Base-by-base conservation (phyloP, 345 rosid species). In the Linum lewisii region DNA sequence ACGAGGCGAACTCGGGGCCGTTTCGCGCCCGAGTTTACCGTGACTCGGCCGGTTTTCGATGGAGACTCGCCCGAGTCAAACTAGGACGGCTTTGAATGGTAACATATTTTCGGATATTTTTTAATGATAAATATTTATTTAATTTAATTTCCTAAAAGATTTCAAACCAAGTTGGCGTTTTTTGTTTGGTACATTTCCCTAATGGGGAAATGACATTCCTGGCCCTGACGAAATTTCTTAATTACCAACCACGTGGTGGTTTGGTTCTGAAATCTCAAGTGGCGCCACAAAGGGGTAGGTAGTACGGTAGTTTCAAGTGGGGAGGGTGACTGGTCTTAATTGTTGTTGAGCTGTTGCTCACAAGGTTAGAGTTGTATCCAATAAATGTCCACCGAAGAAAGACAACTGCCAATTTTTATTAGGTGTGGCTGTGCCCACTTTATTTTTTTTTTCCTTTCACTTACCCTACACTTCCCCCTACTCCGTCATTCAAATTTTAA, bases 331-430 rank as follows among this genome's bases (percentile, higher is more conserved):
- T 29, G 62, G 71, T 73, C 70, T 59, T 77, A 68, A 72, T 76
- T 70, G 26, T 59, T 42, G 61, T 42, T 74, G 79, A 79, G 87
- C 81, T 82, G 91, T 80, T 36, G 19, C 63, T 75, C 78, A 69
- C 80, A 61, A 55, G 81, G 34, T 32, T 62, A 34, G 73, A 63
- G 80, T 57, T 76, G 72, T 73, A 50, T 13, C 63, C 61, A 69
- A 36, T 74, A 66, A 69, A 75, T 77, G 68, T 64, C 62, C 76
- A 72, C 19, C 22, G 34, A 60, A 42, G 34, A 29, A 42, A 42
- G 47, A 42, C 47, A 42, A 42, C 47, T 42, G 47, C 47, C 18
- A 6, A 42, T 42, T 16, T 42, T 42, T 22, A 22, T 22, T 22
- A 51, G 10, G 10, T 18, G n/a, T 11, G 52, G 20, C 15, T 21